Percentiles rank a stretch among this genome's conserved stretches.
phyloP scores from a whole-genome alignment of 1,139 yeast genomes.

The Sugiyamaella neomexicana region DNA sequence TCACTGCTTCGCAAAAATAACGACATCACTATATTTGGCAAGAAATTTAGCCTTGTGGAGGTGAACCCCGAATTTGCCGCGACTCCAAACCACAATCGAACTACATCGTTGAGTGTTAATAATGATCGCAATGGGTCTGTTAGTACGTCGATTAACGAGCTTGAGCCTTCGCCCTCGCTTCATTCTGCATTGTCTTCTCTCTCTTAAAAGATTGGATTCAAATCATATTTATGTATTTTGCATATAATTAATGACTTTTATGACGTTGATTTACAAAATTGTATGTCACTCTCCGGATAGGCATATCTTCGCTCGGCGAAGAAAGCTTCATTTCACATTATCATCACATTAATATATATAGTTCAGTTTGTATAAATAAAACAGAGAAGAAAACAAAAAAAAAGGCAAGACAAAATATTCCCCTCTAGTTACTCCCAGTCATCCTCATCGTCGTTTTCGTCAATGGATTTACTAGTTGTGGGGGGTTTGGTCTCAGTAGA shows the following conservation, averaged over 20 bases:
- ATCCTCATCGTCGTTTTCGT: conserved; percentile 48
- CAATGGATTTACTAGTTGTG: conserved; percentile 17
- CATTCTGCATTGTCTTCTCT: conserved; percentile 12
- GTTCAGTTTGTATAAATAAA: not conserved
- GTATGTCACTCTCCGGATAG: no score
- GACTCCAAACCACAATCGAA: conserved; percentile 28
- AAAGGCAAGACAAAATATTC: not conserved
- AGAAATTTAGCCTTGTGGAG: conserved; percentile 39
- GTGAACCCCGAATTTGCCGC: conserved; percentile 40
- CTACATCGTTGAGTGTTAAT: conserved; percentile 18
- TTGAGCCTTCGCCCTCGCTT: conserved; percentile 5
- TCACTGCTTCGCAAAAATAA: conserved; percentile 35
- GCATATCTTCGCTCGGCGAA: not conserved
- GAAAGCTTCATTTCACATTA: not conserved
- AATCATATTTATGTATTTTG: conserved; percentile 1
- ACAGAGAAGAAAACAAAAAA: not conserved
- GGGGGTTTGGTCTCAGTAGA: conserved; percentile 21
- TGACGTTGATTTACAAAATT: not conserved
- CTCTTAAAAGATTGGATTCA: not conserved
- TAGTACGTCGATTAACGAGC: conserved; percentile 4
- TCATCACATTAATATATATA: conserved; percentile 4
- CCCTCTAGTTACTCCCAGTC: conserved; percentile 54
- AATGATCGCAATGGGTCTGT: conserved; percentile 4
- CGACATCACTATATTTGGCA: conserved; percentile 38
- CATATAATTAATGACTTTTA: conserved; percentile 13